Conservation (phyloP, 106 monocot genomes). For the Phalaenopsis equestris region DNA sequence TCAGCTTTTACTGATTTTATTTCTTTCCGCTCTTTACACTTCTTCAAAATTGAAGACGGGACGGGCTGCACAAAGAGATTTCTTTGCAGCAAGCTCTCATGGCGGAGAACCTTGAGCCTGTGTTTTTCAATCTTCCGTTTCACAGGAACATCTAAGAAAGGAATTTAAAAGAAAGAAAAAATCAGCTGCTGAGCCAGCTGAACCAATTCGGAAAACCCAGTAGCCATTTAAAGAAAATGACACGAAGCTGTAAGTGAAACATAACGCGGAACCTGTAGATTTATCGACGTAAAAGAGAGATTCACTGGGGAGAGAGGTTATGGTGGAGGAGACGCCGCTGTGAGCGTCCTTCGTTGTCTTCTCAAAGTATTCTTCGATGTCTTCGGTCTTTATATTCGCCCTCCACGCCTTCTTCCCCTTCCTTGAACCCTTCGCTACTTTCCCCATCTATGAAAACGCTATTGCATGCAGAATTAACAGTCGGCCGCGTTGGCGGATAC, state of each 20-base stretch:
- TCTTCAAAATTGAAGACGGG: conserved; percentile 53
- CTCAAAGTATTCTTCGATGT: conserved; percentile 87
- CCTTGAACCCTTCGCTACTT: conserved; percentile 67
- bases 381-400: conserved; percentile 83
- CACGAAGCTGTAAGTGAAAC: background rate
- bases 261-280: conserved; percentile 18
- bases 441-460: conserved; percentile 45
- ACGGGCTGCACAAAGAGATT: conserved; percentile 63
- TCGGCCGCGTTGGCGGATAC: background rate
- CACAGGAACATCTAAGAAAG: conserved; percentile 40
- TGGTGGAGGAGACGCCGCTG: conserved; percentile 32
- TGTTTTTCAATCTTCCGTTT: conserved; percentile 73
- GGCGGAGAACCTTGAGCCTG: conserved; percentile 64
- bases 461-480: background rate
- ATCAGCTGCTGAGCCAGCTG: background rate
- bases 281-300: conserved; percentile 74
- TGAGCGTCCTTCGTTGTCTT: conserved; percentile 69
- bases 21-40: conserved; percentile 35
- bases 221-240: background rate
- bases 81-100: conserved; percentile 50
- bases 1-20: conserved; percentile 8
- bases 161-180: background rate
- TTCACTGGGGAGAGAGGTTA: conserved; percentile 43
- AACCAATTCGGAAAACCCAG: background rate
- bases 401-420: conserved; percentile 99